Percentiles rank a stretch among this genome's conserved stretches.
These are phyloP conservation scores for Neurospora sp. DNA, from an alignment of 2,329 filamentous ascomycete species.

Conservation along the genomic window DNA sequence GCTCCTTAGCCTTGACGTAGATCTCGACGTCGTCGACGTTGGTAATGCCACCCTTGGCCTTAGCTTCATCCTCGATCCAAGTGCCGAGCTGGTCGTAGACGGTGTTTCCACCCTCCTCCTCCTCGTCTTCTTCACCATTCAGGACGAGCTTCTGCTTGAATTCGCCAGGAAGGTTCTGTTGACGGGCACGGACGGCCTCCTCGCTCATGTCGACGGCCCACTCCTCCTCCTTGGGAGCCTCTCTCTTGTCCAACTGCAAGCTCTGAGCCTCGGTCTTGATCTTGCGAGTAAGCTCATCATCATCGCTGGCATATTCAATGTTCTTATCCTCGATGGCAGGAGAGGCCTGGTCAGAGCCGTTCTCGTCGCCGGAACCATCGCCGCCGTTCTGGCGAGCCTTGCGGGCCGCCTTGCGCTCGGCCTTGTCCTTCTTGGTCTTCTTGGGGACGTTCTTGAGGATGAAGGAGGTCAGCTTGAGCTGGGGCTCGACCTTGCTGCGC, in stretches of 20 bases:
- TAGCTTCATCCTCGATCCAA: constrained; percentile 74
- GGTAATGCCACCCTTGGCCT: constrained; percentile 62
- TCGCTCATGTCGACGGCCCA: constrained; percentile 97
- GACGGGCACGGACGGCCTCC: constrained; percentile 88
- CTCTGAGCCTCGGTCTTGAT: constrained; percentile 55
- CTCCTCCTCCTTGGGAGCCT: constrained; percentile 64
- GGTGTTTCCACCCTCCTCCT: constrained; percentile 67
- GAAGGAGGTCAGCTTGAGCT: constrained; percentile 93
- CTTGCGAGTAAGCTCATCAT: constrained; percentile 66
- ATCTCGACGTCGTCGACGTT: constrained; percentile 83
- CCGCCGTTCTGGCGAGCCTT: constrained; percentile 74
- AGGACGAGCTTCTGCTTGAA: constrained; percentile 87
- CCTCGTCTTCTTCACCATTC: constrained; percentile 66
- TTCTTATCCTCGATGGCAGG: constrained; percentile 39
- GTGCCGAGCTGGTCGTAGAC: constrained; percentile 85
- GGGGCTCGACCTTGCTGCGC: constrained; percentile 81
- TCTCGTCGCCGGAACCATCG: constrained; percentile 56
- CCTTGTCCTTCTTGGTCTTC: constrained; percentile 97
- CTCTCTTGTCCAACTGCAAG: constrained; percentile 36
- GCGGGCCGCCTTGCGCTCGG: constrained; percentile 80
- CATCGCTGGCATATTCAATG: constrained; percentile 71
- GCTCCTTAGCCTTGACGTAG: constrained; percentile 92
- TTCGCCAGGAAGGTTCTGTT: constrained; percentile 85
- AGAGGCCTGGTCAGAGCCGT: constrained; percentile 24
- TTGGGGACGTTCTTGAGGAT: constrained; percentile 90